Base-by-base conservation (phyloP, 495 filamentous ascomycete species). In the Xylaria intraflava region DNA sequence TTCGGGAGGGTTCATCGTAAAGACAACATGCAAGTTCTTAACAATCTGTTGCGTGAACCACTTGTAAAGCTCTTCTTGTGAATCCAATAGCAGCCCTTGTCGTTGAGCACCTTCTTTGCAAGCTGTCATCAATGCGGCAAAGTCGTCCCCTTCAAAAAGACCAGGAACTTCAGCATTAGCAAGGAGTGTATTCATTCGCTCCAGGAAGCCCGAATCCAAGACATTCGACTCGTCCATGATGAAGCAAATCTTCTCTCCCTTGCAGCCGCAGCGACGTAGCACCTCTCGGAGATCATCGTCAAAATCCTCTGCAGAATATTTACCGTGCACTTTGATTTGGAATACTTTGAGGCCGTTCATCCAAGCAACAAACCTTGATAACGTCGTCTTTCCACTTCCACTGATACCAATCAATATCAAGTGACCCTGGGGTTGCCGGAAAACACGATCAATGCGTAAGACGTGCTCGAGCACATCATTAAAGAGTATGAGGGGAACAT, bases 161-260 rank as follows among this genome's bases (percentile, higher is more conserved):
- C 93, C 93, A 19, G 93, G 93, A 36, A 99, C 90, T 73, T 99
- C 93, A 20, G 93, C 93, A 65, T 99, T 99, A 51, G 93, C 93
- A 49, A 99, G 83, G 20, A 99, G 77, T 1, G 93, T 99, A 58
- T 99, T 99, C 93, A 99, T 99, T 53, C 94, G 84, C 68, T 99
- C 93, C 56, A 99, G 69, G 83, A 99, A 99, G 31, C 92, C 93
- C 14, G 93, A 99, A 64, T 99, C 93, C 2, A 99, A 81, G 17
- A 99, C 93, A 62, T 99, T 99, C 6, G 90, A 86, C 75, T 99
- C 93, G 61, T 99, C 93, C 93, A 99, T 96, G 72, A 99, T 94
- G 73, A 99, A 99, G 74, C 94, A 97, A 36, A 99, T 94, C 77
- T 96, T 99, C 67, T 99, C 93, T 30, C 93, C 93, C 71, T 94